Conservation (phyloP, 805 yeast species). For the Saccharomycopsis capsularis region DNA sequence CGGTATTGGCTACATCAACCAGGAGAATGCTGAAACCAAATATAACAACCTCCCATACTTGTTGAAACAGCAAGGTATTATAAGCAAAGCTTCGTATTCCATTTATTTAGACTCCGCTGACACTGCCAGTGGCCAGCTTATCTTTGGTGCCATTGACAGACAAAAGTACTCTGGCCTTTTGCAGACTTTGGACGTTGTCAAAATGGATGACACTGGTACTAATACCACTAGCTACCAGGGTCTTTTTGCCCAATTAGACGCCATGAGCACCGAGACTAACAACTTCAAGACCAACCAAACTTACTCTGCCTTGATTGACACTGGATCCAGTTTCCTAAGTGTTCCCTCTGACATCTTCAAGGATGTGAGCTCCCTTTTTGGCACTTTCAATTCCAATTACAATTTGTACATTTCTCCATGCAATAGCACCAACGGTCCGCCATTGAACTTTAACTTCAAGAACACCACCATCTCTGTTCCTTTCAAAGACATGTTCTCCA, state of each 20-base stretch:
- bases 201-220: background rate
- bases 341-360: slow-evolving; percentile 5
- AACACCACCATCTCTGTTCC: slow-evolving; percentile 11
- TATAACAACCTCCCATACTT: slow-evolving; percentile 17
- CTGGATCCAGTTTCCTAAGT: slow-evolving; percentile 12
- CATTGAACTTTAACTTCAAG: background rate
- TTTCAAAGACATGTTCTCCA: slow-evolving; percentile 8
- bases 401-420: slow-evolving; percentile 7
- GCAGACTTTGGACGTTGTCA: slow-evolving; percentile 1
- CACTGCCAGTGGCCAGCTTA: slow-evolving; percentile 10
- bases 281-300: background rate
- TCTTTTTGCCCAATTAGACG: background rate
- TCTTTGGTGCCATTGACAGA: slow-evolving; percentile 26
- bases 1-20: slow-evolving; percentile 11
- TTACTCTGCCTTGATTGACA: slow-evolving; percentile 14
- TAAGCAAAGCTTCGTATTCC: slow-evolving; percentile 7
- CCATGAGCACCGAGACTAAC: background rate
- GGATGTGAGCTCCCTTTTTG: background rate
- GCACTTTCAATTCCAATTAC: background rate
- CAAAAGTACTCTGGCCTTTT: slow-evolving; percentile 50
- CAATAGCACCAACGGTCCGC: slow-evolving; percentile 1
- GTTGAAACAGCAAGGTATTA: slow-evolving; percentile 4
- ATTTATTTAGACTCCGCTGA: slow-evolving; percentile 10
- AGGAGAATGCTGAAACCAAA: background rate
- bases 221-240: background rate